These are phyloP conservation scores for Lactarius hatsudake DNA, from an alignment of 768 basidiomycete species.

Conservation along the genomic window DNA sequence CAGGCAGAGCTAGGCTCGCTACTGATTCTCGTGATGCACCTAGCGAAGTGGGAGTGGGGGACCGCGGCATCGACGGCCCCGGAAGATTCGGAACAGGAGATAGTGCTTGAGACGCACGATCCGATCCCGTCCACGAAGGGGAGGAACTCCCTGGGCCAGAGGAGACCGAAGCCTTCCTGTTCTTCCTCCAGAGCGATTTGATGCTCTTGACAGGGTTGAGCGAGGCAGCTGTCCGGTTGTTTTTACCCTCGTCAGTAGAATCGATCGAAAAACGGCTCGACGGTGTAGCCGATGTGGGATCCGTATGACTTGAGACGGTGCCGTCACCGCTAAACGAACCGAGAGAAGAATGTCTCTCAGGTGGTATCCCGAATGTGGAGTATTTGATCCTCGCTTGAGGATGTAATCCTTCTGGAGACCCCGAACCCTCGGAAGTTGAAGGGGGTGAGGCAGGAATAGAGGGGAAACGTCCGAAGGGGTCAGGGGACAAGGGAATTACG, in stretches of 20 bases:
- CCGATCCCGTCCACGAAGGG: conserved; percentile 10
- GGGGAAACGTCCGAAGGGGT: conserved; percentile 75
- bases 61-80: conserved; percentile 7
- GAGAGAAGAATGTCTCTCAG: conserved; percentile 10
- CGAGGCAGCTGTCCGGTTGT: conserved; percentile 40
- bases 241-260: conserved; percentile 48
- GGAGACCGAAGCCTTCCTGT: conserved; percentile 45
- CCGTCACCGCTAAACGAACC: background rate
- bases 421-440: conserved; percentile 9
- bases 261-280: conserved; percentile 70
- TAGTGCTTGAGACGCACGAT: conserved; percentile 5
- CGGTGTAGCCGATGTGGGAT: conserved; percentile 28
- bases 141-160: conserved; percentile 34
- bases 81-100: conserved; percentile 17
- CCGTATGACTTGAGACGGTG: conserved; percentile 6
- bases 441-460: conserved; percentile 36
- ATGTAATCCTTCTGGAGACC: background rate
- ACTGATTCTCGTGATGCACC: conserved; percentile 21
- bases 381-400: conserved; percentile 6
- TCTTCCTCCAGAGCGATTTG: conserved; percentile 77
- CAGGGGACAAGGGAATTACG: conserved; percentile 79
- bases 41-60: background rate
- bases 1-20: conserved; percentile 13
- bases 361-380: conserved; percentile 10
- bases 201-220: conserved; percentile 73